phyloP scores from a whole-genome alignment of 2,329 filamentous ascomycete genomes.

The Simplicillium aogashimaense region DNA sequence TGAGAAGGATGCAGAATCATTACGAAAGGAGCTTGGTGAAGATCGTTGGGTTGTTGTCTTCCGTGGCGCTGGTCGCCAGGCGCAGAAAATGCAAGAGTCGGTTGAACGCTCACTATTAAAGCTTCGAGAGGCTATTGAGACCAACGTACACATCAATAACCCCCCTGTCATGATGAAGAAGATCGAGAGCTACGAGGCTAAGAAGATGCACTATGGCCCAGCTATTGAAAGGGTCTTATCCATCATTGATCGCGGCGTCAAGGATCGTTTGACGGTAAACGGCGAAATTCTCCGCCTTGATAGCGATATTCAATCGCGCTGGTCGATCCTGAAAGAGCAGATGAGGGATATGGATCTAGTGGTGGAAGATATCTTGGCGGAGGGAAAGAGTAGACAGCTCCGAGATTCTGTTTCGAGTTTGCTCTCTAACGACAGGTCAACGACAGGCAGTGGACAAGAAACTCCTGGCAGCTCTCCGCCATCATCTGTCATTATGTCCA shows the following conservation, averaged over 20 bases:
- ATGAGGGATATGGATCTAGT: conserved; percentile 68
- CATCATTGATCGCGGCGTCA: conserved; percentile 93
- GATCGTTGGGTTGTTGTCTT: conserved; percentile 96
- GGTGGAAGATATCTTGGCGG: conserved; percentile 61
- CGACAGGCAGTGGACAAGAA: conserved; percentile 57
- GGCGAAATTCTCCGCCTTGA: conserved; percentile 86
- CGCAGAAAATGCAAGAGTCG: conserved; percentile 93
- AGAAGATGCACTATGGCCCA: conserved; percentile 87
- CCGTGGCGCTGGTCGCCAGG: conserved; percentile 81
- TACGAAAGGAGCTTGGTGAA: conserved; percentile 85
- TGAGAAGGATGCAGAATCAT: conserved; percentile 78
- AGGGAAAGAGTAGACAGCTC: conserved; percentile 60
- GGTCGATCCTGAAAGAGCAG: conserved; percentile 64
- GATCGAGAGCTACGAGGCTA: conserved; percentile 87
- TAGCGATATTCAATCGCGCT: conserved; percentile 74
- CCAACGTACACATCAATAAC: conserved; percentile 63
- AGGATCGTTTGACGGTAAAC: conserved; percentile 90
- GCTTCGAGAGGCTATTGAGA: conserved; percentile 69
- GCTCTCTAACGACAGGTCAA: conserved; percentile 70
- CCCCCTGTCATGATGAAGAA: conserved; percentile 65
- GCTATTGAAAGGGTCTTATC: conserved; percentile 85
- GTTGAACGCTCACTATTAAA: conserved; percentile 80
- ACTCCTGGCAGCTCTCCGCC: conserved; percentile 60
- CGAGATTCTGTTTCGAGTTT: conserved; percentile 91
- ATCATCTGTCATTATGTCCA: conserved; percentile 51